Base-by-base conservation (phyloP, 2,329 filamentous ascomycete species). In the Diaporthe helianthi region DNA sequence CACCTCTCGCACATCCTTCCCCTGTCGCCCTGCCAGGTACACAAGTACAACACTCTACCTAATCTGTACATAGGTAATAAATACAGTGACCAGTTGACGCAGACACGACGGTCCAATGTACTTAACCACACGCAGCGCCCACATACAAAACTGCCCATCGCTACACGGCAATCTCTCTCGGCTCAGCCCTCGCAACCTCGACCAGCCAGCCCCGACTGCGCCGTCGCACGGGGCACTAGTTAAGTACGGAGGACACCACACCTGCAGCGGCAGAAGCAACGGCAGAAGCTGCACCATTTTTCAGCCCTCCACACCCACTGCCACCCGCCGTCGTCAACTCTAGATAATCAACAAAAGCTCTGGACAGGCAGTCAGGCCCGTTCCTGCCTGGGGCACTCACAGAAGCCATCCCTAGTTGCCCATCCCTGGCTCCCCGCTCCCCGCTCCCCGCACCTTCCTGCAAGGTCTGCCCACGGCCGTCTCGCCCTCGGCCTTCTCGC, bases 381-480 rank as follows among this genome's bases (percentile, higher is more conserved):
- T n/a, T n/a, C n/a, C n/a, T n/a, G n/a, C n/a, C 41, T 44, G 41
- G 47, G 38, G 38, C 38, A 41, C 22, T 3, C 29, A 55, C 22
- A 38, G 17, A 47, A 17, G n/a, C 29, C 58, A 31, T 44, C 53
- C 54, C 69, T 47, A 47, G 60, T 44, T 53, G 29, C 36, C n/a
- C n/a, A 71, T 55, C 69, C 66, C 44, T 44, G 69, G 36, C 66
- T 55, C 67, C 67, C 69, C 67, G 66, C 69, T 63, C 67, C 69
- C 69, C 69, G 67, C 61, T 60, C 67, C 54, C 67, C 69, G 65
- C 69, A 44, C 67, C 67, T 60, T 49, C 46, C 58, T 63, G 29
- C 36, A 41, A 41, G 36, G 36, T 26, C 54, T 33, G 54, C 36
- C 53, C 36, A 55, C n/a, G 53, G 53, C n/a, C 33, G n/a, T n/a